phyloP scores from a whole-genome alignment of 305 asterid genomes.

The Coffea humblotiana region DNA sequence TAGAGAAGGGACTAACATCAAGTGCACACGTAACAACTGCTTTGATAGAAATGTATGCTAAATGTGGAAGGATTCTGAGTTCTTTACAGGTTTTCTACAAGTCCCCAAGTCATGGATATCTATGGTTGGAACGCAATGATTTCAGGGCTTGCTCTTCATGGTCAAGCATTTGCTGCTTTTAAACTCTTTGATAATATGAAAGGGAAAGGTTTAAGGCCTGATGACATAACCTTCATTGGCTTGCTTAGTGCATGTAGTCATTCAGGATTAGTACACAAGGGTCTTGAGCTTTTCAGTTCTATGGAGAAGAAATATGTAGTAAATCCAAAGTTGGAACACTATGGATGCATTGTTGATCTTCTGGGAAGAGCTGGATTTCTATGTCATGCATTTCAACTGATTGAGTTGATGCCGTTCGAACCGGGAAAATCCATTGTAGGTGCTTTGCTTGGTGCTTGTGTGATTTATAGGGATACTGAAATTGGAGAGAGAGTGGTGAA shows the following conservation, averaged over 20 bases:
- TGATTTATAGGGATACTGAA: slow-evolving; percentile 13
- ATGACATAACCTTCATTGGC: slow-evolving; percentile 18
- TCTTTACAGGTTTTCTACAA: slow-evolving; percentile 12
- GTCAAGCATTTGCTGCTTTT: slow-evolving; percentile 14
- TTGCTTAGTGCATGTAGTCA: slow-evolving; percentile 20
- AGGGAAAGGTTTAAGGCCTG: background rate
- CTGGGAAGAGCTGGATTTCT: slow-evolving; percentile 19
- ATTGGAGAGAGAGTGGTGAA: slow-evolving; percentile 2
- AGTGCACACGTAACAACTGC: slow-evolving; percentile 17
- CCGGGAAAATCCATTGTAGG: slow-evolving; percentile 10
- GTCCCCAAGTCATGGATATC: slow-evolving; percentile 18
- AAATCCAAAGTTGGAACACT: slow-evolving; percentile 18
- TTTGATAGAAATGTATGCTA: slow-evolving; percentile 18
- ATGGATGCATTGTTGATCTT: slow-evolving; percentile 17
- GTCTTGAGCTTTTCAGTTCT: background rate
- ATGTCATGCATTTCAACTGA: background rate
- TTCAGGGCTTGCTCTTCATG: slow-evolving; percentile 20
- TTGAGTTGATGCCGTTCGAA: slow-evolving; percentile 10
- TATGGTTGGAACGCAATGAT: slow-evolving; percentile 24
- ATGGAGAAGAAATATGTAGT: slow-evolving; percentile 3
- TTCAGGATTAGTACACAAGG: slow-evolving; percentile 14
- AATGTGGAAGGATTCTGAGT: slow-evolving; percentile 14
- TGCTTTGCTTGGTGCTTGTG: slow-evolving; percentile 23
- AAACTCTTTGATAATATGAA: slow-evolving; percentile 15
- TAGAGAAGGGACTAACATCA: slow-evolving; percentile 1